Percentiles rank a stretch among this genome's conserved stretches.
Evolutionary conservation across 2,329 filamentous ascomycete species (phyloP).

Genomic region (Sporothrix luriei): DNA sequence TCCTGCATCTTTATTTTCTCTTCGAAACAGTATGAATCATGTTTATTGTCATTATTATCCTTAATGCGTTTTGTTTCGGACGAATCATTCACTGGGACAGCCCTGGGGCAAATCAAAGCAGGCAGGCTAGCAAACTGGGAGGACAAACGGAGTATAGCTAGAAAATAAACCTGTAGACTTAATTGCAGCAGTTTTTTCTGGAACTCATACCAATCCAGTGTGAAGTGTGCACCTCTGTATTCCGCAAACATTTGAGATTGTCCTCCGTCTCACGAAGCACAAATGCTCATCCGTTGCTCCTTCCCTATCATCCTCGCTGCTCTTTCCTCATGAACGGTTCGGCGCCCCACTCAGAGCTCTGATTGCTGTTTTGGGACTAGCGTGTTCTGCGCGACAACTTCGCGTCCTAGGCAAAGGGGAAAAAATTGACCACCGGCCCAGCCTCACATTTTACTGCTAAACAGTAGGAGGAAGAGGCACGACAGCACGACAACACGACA

Average conservation of each 20-base stretch:
- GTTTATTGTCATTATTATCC: neutral
- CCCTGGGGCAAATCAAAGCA: neutral
- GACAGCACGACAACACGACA: conserved; percentile 12
- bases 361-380: conserved; percentile 36
- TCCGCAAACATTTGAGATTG: neutral
- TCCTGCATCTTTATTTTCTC: too few relatives aligned
- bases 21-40: too few relatives aligned
- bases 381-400: conserved; percentile 38
- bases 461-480: conserved; percentile 10
- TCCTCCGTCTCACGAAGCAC: neutral
- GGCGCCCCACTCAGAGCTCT: conserved; percentile 29
- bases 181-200: too few relatives aligned
- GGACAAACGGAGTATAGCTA: neutral
- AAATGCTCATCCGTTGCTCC: neutral
- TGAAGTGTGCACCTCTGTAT: neutral
- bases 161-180: neutral
- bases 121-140: neutral
- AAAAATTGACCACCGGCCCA: conserved; percentile 33
- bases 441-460: conserved; percentile 28
- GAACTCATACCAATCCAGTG: too few relatives aligned
- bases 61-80: neutral
- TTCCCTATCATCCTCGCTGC: neutral
- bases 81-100: neutral
- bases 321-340: neutral
- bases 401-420: conserved; percentile 36